phyloP scores from a whole-genome alignment of 345 rosid species.

The Chamaenerion angustifolium region DNA sequence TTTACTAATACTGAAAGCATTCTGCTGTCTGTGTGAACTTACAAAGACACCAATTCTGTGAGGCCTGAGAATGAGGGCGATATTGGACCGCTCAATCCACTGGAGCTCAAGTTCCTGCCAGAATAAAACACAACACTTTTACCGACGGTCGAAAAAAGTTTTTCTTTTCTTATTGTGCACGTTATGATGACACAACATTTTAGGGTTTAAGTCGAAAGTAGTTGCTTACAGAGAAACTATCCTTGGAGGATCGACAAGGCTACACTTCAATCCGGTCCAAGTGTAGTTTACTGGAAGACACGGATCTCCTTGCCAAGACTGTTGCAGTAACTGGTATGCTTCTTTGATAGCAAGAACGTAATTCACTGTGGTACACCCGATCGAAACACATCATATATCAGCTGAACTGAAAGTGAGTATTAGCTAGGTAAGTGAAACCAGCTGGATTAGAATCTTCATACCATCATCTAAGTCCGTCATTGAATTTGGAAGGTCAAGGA shows the following conservation, averaged over 20 bases:
- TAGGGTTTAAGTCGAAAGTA: too few relatives aligned
- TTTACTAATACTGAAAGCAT: background rate
- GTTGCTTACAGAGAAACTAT: conserved; percentile 15
- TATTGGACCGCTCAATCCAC: conserved; percentile 31
- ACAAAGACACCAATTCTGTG: conserved; percentile 26
- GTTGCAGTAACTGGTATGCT: conserved; percentile 5
- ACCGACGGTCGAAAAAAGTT: background rate
- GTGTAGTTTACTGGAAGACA: conserved; percentile 7
- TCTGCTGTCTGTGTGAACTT: conserved; percentile 2
- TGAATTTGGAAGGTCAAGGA: background rate
- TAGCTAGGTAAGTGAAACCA: too few relatives aligned
- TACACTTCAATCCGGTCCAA: conserved; percentile 15
- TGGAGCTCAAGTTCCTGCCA: conserved; percentile 40
- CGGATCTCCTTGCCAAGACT: conserved; percentile 23
- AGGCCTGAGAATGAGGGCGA: conserved; percentile 22
- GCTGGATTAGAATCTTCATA: background rate
- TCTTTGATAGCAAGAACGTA: conserved; percentile 13
- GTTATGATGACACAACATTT: background rate
- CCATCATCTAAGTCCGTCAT: background rate
- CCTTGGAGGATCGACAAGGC: conserved; percentile 1
- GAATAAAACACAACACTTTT: background rate
- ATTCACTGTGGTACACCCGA: conserved; percentile 13
- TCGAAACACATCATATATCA: background rate
- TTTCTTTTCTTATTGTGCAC: background rate
- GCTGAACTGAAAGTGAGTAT: too few relatives aligned